Evolutionary conservation across 257 asterid species (phyloP).

Genomic region (Solanum ossicruentum): DNA sequence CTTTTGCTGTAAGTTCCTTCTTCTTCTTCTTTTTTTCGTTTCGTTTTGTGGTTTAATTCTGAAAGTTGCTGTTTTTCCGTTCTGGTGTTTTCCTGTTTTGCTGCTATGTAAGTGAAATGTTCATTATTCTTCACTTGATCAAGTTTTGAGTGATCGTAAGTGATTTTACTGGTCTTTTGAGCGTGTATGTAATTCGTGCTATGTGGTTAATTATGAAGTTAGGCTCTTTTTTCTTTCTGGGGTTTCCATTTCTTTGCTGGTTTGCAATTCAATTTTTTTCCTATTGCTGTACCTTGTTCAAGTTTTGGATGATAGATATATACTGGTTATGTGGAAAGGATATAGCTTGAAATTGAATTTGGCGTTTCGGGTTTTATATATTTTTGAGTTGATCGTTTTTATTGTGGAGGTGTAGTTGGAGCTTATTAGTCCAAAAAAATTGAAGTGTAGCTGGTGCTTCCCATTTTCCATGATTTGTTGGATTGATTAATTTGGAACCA

Average conservation of each 20-base stretch:
- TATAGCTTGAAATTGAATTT: background rate
- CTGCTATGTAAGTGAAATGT: background rate
- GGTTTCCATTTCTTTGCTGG: background rate
- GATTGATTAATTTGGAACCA: background rate
- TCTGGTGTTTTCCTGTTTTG: background rate
- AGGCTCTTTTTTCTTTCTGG: background rate
- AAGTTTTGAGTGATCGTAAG: background rate
- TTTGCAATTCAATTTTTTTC: background rate
- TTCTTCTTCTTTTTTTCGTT: background rate
- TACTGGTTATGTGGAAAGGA: background rate
- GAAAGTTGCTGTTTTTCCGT: background rate
- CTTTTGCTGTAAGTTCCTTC: slow-evolving; percentile 5
- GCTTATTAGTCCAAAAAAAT: background rate
- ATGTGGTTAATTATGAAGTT: background rate
- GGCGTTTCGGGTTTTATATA: background rate
- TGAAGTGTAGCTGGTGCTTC: background rate
- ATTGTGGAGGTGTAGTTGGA: background rate
- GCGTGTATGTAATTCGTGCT: background rate
- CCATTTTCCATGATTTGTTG: background rate
- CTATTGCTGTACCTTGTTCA: background rate
- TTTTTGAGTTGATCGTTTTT: background rate
- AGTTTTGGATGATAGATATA: background rate
- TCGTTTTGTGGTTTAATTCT: background rate
- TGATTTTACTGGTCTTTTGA: background rate
- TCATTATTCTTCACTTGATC: background rate